Percentiles rank a stretch among this genome's conserved stretches.
Conservation (phyloP, 371 early-diverging fungal species). For the Nematocida ironsii region DNA sequence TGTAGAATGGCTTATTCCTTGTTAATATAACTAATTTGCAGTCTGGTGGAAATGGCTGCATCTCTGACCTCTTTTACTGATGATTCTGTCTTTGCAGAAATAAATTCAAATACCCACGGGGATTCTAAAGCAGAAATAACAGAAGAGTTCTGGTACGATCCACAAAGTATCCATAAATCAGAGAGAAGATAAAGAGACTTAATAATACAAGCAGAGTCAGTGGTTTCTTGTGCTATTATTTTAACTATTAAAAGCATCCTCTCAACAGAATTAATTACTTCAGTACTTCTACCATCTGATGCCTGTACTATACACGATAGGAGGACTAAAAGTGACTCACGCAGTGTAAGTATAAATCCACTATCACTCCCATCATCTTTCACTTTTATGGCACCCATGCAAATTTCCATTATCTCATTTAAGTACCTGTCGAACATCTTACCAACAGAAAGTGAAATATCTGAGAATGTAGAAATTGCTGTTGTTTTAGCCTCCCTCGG, state of each 20-base stretch:
- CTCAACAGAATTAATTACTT: neutral
- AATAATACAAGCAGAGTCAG: constrained; percentile 37
- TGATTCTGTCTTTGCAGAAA: constrained; percentile 40
- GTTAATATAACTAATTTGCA: constrained; percentile 37
- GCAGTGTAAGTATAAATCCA: constrained; percentile 14
- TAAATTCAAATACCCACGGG: constrained; percentile 40
- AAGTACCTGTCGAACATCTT: constrained; percentile 78
- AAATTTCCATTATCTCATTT: constrained; percentile 61
- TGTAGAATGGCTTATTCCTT: constrained; percentile 9
- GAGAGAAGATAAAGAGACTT: constrained; percentile 56
- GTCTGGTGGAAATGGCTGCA: constrained; percentile 41
- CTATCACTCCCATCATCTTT: constrained; percentile 30
- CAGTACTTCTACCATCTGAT: constrained; percentile 25
- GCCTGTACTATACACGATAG: constrained; percentile 49
- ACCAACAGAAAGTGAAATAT: constrained; percentile 87
- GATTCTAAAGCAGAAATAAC: constrained; percentile 18
- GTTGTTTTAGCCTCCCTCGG: constrained; percentile 75
- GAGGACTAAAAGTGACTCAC: constrained; percentile 46
- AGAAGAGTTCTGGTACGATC: neutral
- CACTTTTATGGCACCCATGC: neutral
- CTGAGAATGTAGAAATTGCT: constrained; percentile 88
- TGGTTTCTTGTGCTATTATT: constrained; percentile 42
- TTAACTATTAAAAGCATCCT: constrained; percentile 31
- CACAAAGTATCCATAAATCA: constrained; percentile 50
- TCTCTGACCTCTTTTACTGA: constrained; percentile 24